Percentiles rank a stretch among this genome's conserved stretches.
phyloP scores from a whole-genome alignment of 148 eudicot species.

The Camellia japonica region DNA sequence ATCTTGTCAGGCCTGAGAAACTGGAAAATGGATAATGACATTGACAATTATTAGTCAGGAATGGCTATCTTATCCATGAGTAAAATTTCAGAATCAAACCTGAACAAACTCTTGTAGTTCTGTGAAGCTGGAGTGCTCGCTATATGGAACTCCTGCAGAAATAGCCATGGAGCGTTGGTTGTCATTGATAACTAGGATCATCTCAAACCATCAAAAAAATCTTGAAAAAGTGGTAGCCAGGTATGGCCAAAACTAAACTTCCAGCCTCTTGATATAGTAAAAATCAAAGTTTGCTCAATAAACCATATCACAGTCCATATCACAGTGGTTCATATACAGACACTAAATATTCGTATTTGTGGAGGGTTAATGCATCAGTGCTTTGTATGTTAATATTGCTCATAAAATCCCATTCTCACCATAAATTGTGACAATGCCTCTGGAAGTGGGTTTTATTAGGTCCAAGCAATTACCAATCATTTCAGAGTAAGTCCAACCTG shows the following conservation, averaged over 20 bases:
- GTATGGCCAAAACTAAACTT: constrained; percentile 4
- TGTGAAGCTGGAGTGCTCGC: constrained; percentile 70
- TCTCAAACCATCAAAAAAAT: neutral
- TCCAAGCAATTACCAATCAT: constrained; percentile 50
- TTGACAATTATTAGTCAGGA: neutral
- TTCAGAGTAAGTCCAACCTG: constrained; percentile 73
- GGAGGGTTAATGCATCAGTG: neutral
- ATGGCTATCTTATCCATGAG: neutral
- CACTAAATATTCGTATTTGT: neutral
- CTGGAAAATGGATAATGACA: constrained; percentile 29
- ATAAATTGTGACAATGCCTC: constrained; percentile 50
- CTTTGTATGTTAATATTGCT: neutral
- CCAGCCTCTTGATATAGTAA: neutral
- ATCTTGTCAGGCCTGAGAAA: constrained; percentile 59
- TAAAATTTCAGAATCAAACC: constrained; percentile 31
- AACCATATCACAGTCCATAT: neutral
- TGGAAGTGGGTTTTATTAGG: constrained; percentile 49
- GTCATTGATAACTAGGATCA: neutral
- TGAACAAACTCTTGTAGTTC: constrained; percentile 64
- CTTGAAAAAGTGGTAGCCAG: neutral
- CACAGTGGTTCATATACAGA: neutral
- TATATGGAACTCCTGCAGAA: constrained; percentile 65
- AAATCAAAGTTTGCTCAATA: neutral
- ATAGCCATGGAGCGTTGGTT: neutral
- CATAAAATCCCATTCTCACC: constrained; percentile 28